phyloP scores from a whole-genome alignment of 2,329 filamentous ascomycete species.

The Sporothrix luriei region DNA sequence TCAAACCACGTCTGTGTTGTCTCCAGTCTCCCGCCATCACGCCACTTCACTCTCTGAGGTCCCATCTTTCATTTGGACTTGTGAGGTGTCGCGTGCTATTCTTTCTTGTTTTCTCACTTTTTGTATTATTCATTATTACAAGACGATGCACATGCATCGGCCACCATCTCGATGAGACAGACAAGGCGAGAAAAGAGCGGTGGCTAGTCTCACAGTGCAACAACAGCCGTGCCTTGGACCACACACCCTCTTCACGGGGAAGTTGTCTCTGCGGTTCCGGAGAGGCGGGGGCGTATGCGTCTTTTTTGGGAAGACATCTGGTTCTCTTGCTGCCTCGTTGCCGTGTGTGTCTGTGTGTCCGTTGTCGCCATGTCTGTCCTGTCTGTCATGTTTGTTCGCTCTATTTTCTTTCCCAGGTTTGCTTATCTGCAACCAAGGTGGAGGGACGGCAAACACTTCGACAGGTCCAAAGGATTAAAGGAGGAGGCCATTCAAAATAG shows the following conservation, averaged over 20 bases:
- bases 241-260: slow-evolving; percentile 17
- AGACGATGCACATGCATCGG: too few relatives aligned
- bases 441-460: neutral
- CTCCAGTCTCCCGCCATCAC: neutral
- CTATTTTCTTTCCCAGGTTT: neutral
- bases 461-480: neutral
- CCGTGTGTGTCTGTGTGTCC: too few relatives aligned
- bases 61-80: neutral
- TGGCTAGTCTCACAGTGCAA: neutral
- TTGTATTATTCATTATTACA: neutral
- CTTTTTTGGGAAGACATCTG: neutral
- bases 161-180: slow-evolving; percentile 1
- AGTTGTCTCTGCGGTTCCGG: neutral
- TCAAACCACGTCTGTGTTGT: neutral
- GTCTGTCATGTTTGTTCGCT: neutral
- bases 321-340: too few relatives aligned
- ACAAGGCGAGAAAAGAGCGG: neutral
- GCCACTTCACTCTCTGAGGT: neutral
- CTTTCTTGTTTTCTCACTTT: neutral
- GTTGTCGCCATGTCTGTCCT: neutral
- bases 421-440: neutral
- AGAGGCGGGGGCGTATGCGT: slow-evolving; percentile 9
- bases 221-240: neutral
- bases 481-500: neutral
- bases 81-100: slow-evolving; percentile 13